phyloP scores from a whole-genome alignment of 2,329 filamentous ascomycete species.

The Penicillium sp. region DNA sequence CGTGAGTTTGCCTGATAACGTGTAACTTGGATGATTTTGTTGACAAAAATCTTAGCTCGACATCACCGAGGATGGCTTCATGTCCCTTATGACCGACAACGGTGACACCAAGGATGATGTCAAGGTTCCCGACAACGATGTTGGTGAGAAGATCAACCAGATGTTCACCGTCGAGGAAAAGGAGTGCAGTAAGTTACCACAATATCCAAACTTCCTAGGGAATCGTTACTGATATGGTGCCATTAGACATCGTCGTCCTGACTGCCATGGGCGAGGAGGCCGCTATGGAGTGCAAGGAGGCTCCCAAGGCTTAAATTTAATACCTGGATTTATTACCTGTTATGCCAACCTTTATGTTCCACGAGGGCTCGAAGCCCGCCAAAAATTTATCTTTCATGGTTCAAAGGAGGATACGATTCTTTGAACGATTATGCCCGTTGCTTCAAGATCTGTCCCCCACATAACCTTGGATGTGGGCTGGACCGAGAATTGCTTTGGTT shows the following conservation, averaged over 20 bases:
- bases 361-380: slow-evolving; percentile 22
- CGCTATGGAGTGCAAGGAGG: slow-evolving; percentile 92
- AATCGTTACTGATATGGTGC: background rate
- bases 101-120: slow-evolving; percentile 93
- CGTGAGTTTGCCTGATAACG: slow-evolving; percentile 57
- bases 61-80: slow-evolving; percentile 89
- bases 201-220: background rate
- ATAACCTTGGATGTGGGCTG: slow-evolving; percentile 36
- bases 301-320: slow-evolving; percentile 48
- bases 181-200: slow-evolving; percentile 76
- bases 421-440: slow-evolving; percentile 27
- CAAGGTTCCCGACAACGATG: slow-evolving; percentile 82
- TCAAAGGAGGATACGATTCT: slow-evolving; percentile 27
- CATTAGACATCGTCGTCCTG: slow-evolving; percentile 80
- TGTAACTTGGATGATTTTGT: background rate
- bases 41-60: slow-evolving; percentile 64
- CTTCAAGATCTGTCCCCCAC: slow-evolving; percentile 24
- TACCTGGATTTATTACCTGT: slow-evolving; percentile 24
- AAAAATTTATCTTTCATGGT: slow-evolving; percentile 27
- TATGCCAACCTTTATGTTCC: slow-evolving; percentile 32
- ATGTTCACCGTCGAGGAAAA: slow-evolving; percentile 81
- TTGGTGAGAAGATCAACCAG: slow-evolving; percentile 81
- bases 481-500: slow-evolving; percentile 35
- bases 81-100: slow-evolving; percentile 86
- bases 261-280: slow-evolving; percentile 95